Evolutionary conservation across 257 asterid species (phyloP).

Genomic region (Osmanthus fragrans): DNA sequence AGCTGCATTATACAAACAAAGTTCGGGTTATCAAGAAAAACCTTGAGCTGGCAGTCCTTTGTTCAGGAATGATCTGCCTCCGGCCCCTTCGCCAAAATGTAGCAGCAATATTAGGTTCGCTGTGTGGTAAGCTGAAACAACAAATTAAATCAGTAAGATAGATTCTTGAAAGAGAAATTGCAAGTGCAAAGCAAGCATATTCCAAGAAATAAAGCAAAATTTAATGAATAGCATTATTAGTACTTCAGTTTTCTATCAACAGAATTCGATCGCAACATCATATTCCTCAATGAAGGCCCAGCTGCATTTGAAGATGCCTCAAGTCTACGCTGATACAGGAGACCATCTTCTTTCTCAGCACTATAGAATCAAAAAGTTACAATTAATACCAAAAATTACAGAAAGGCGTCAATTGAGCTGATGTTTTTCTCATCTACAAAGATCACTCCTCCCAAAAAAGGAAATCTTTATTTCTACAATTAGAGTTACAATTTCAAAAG

Average conservation of each 20-base stretch:
- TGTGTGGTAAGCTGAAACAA: conserved; percentile 74
- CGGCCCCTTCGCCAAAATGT: conserved; percentile 95
- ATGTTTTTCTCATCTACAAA: conserved; percentile 16
- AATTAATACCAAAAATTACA: conserved; percentile 2
- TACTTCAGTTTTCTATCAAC: conserved; percentile 84
- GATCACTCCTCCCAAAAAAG: conserved; percentile 5
- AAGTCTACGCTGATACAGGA: conserved; percentile 64
- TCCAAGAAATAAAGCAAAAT: conserved; percentile 15
- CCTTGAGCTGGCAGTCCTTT: conserved; percentile 98
- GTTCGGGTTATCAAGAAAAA: conserved; percentile 32
- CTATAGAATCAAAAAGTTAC: conserved; percentile 40
- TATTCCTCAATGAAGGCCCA: conserved; percentile 81
- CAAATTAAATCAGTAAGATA: conserved; percentile 29
- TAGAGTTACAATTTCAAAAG: background rate
- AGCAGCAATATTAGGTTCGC: conserved; percentile 91
- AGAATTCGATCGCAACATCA: conserved; percentile 81
- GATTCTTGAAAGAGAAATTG: conserved; percentile 8
- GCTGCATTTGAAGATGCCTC: conserved; percentile 77
- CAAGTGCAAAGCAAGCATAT: conserved; percentile 1
- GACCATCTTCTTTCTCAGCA: conserved; percentile 79
- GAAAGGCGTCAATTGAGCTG: conserved; percentile 18
- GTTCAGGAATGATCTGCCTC: conserved; percentile 82
- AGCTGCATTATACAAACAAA: conserved; percentile 21
- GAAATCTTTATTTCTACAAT: conserved; percentile 6
- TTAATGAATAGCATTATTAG: conserved; percentile 20